Evolutionary conservation across 2,329 filamentous ascomycete species (phyloP).

Genomic region (Diaporthe caulivora): DNA sequence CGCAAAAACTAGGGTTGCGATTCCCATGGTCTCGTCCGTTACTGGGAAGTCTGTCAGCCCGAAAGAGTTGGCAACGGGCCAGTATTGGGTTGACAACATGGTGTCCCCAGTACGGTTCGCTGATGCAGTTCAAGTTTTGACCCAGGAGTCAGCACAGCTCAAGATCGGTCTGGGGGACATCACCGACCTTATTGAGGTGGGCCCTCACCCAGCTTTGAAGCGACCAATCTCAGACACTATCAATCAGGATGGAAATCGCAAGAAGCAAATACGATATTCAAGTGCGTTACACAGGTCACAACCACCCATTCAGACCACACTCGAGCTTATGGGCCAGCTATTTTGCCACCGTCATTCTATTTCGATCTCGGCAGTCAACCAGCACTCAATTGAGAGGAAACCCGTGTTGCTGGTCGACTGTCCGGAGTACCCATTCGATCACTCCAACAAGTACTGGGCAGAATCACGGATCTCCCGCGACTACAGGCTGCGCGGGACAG

Average conservation of each 20-base stretch:
- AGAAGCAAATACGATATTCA: slow-evolving; percentile 41
- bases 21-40: slow-evolving; percentile 42
- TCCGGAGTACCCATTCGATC: slow-evolving; percentile 50
- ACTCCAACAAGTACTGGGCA: slow-evolving; percentile 49
- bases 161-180: slow-evolving; percentile 19
- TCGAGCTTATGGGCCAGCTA: slow-evolving; percentile 45
- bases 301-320: slow-evolving; percentile 41
- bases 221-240: slow-evolving; percentile 43
- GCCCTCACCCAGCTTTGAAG: slow-evolving; percentile 45
- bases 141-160: slow-evolving; percentile 39
- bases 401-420: slow-evolving; percentile 40
- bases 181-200: slow-evolving; percentile 43
- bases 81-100: slow-evolving; percentile 50
- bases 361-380: slow-evolving; percentile 44
- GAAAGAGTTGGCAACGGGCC: slow-evolving; percentile 41
- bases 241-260: slow-evolving; percentile 25
- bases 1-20: slow-evolving; percentile 37
- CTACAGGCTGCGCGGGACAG: slow-evolving; percentile 44
- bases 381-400: slow-evolving; percentile 45
- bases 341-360: slow-evolving; percentile 45
- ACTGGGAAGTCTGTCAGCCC: slow-evolving; percentile 42
- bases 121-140: slow-evolving; percentile 39
- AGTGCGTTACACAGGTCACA: slow-evolving; percentile 41
- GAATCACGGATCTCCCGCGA: slow-evolving; percentile 47
- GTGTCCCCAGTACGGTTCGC: slow-evolving; percentile 47